A percentile compares a stretch with the other conserved stretches of the same genome.
Evolutionary conservation across 148 eudicot species (phyloP).

Genomic region (Diospyros kaki): DNA sequence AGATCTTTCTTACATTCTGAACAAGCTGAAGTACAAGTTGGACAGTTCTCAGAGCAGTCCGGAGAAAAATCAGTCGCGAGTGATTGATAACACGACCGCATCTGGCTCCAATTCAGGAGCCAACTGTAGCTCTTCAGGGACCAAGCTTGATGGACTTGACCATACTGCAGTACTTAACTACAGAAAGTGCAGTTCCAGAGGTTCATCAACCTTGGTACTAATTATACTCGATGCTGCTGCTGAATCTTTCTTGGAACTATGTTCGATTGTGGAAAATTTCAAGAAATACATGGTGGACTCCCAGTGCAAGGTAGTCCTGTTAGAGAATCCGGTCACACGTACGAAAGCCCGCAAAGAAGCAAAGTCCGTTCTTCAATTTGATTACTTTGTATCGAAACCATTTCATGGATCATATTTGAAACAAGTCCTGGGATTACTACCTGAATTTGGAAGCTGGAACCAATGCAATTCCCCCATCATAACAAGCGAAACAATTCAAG

Average conservation of each 20-base stretch:
- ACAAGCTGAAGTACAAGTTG: conserved; percentile 33
- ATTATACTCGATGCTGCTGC: conserved; percentile 60
- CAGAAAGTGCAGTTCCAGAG: conserved; percentile 14
- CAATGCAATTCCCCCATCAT: too few species aligned
- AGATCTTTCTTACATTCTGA: conserved; percentile 35
- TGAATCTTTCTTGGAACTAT: conserved; percentile 44
- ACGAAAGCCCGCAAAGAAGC: conserved; percentile 39
- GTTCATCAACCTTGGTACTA: conserved; percentile 29
- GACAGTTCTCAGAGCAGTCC: conserved; percentile 30
- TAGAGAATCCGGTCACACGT: conserved; percentile 42
- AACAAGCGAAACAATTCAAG: too few species aligned
- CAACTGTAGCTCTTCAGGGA: conserved; percentile 31
- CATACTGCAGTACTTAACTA: conserved; percentile 11
- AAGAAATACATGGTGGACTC: conserved; percentile 37
- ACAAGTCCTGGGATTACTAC: conserved; percentile 47
- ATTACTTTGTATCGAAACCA: conserved; percentile 59
- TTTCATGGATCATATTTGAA: conserved; percentile 72
- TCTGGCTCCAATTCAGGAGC: neutral
- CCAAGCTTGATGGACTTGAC: conserved; percentile 30
- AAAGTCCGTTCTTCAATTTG: conserved; percentile 37
- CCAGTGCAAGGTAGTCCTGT: conserved; percentile 57
- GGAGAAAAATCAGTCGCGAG: conserved; percentile 18
- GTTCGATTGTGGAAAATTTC: conserved; percentile 53
- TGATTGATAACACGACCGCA: too few species aligned
- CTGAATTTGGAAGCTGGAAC: conserved; percentile 56